These are phyloP conservation scores for Neurospora africana DNA, from an alignment of 495 filamentous ascomycete genomes.

Conservation along the genomic window DNA sequence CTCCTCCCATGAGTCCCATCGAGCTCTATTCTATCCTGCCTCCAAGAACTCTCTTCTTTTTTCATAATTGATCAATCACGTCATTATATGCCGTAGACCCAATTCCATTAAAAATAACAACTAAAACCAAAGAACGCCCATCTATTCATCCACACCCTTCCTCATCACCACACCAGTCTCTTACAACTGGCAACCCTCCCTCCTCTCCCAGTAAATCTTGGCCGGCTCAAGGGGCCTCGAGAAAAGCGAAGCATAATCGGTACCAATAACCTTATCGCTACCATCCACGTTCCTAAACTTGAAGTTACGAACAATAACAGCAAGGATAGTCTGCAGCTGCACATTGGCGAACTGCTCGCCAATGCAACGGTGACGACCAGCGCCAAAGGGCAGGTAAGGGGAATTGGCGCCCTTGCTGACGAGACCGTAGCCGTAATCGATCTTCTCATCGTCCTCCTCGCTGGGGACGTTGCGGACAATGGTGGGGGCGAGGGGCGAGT, in stretches of 20 bases:
- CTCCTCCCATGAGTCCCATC: neutral
- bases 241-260: slow-evolving; percentile 71
- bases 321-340: slow-evolving; percentile 76
- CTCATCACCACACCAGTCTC: neutral
- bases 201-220: slow-evolving; percentile 54
- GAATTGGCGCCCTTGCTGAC: slow-evolving; percentile 77
- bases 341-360: slow-evolving; percentile 96
- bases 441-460: slow-evolving; percentile 59
- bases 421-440: slow-evolving; percentile 91
- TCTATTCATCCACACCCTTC: neutral
- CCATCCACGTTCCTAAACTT: slow-evolving; percentile 64
- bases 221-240: slow-evolving; percentile 54
- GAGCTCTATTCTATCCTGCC: neutral
- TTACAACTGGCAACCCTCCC: slow-evolving; percentile 18
- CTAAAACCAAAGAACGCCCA: neutral
- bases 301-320: slow-evolving; percentile 66
- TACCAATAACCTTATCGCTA: slow-evolving; percentile 56
- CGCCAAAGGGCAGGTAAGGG: slow-evolving; percentile 92
- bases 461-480: slow-evolving; percentile 37
- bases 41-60: neutral
- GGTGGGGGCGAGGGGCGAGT: slow-evolving; percentile 32
- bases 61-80: neutral
- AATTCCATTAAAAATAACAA: neutral
- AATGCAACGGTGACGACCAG: slow-evolving; percentile 88
- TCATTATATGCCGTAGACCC: neutral